These are phyloP conservation scores for Maudiozyma saulgeensis DNA, from an alignment of 805 yeast species.

Conservation along the genomic window DNA sequence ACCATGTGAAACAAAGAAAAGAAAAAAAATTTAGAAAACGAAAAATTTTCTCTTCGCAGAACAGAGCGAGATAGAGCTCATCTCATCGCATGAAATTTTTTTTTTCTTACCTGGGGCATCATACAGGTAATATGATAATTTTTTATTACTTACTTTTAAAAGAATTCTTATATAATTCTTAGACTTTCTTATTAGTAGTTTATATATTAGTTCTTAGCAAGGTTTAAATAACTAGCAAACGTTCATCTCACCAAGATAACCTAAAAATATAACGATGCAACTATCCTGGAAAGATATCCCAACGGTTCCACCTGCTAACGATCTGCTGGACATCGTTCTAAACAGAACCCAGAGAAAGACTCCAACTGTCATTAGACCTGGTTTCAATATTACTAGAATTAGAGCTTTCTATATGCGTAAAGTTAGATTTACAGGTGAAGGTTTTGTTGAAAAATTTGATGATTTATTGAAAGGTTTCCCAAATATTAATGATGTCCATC, in stretches of 20 bases:
- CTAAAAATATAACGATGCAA: constrained; percentile 49
- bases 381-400: constrained; percentile 92
- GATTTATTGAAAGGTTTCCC: constrained; percentile 87
- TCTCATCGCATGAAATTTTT: background rate
- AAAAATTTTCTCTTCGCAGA: background rate
- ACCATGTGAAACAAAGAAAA: background rate
- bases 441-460: constrained; percentile 84
- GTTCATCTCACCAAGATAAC: background rate
- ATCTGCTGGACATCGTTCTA: constrained; percentile 89
- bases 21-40: background rate
- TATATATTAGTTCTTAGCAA: too few relatives aligned
- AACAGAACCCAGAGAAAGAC: constrained; percentile 98
- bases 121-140: too few relatives aligned
- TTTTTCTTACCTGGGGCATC: background rate
- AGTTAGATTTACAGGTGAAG: constrained; percentile 92
- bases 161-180: too few relatives aligned
- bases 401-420: constrained; percentile 97
- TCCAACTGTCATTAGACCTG: constrained; percentile 96
- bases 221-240: too few relatives aligned
- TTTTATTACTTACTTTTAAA: too few relatives aligned
- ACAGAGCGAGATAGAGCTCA: background rate
- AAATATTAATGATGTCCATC: constrained; percentile 93
- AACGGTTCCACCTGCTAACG: constrained; percentile 84
- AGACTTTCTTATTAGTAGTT: too few relatives aligned
- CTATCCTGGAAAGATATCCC: constrained; percentile 98